Evolutionary conservation across 2,329 filamentous ascomycete genomes (phyloP), one percentile per base, ranked within the genome.

Genomic region (Camptophora hylomeconis): DNA sequence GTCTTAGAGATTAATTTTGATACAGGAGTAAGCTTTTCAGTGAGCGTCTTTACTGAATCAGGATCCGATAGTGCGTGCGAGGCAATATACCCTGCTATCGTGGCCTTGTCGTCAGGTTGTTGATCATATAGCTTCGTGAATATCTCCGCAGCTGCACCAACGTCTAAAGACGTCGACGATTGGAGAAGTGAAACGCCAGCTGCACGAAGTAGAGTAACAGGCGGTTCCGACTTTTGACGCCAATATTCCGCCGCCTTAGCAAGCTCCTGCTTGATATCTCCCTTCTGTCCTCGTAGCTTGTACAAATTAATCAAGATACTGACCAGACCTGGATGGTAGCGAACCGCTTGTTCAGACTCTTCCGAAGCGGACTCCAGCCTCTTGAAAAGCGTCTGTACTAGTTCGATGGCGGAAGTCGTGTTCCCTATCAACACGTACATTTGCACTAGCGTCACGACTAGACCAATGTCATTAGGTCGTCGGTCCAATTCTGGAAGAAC

Each of bases 1-100:
- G 65, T 44, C 16, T 49, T 56, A 0, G 51, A 45, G 19, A 60
- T 53, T 5, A 65, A 45, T 10, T 61, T 53, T n/a, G 48, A 41
- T 12, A 58, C 46, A 2, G 51, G 37, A 1, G 57, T 54, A 7
- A 65, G 49, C 5, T 42, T 48, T 28, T 55, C 45, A 1, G 50
- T 43, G 31, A 55, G 46, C 7, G 56, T 45, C 30, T 52, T 50
- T 11, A 46, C 38, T 24, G 54, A 51, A 31, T 56, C 51, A 10
- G 51, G 43, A 36, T 78, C 64, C 1, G 59, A 61, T 2, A 70
- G 70, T 16, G 80, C 78, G 43, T 80, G 72, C 7, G 84, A 77
- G 3, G 89, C 89, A 5, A 95, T 71, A n/a, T 89, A 72, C 1
- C 89, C 89, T 6, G 84, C 84, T 10, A 73, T 69, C 2, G 80